These are phyloP conservation scores for Prunus davidiana DNA, from an alignment of 306 rosid species.

Conservation along the genomic window DNA sequence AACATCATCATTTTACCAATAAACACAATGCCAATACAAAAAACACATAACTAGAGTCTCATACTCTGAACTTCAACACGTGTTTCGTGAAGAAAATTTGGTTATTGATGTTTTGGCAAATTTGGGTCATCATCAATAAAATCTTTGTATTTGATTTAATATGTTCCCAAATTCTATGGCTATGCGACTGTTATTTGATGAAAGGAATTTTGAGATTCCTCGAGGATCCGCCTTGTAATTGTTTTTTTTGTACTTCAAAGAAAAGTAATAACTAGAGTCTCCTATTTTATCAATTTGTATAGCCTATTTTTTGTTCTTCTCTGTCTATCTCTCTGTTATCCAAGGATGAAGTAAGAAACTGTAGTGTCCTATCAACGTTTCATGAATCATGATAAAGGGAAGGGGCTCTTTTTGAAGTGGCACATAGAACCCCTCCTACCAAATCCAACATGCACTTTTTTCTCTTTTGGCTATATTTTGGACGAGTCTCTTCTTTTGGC, in stretches of 20 bases:
- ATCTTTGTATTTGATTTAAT: no score
- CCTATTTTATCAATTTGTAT: not conserved
- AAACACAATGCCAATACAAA: no score
- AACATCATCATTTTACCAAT: no score
- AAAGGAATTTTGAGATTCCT: no score
- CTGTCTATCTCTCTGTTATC: constrained; percentile 24
- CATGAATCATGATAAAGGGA: constrained; percentile 44
- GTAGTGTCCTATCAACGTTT: constrained; percentile 70
- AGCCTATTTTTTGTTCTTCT: not conserved
- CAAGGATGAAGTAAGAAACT: constrained; percentile 33
- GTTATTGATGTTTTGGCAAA: no score
- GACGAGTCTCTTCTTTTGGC: constrained; percentile 44
- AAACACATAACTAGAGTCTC: no score
- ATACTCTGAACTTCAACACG: no score
- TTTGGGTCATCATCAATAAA: no score
- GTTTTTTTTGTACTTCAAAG: not conserved
- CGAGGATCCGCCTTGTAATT: no score
- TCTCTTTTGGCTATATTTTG: constrained; percentile 24
- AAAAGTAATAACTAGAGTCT: not conserved
- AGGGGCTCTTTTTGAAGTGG: constrained; percentile 35
- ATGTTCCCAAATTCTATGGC: no score
- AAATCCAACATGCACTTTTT: constrained; percentile 32
- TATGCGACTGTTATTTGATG: no score
- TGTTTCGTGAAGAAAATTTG: no score
- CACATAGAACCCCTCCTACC: constrained; percentile 43